Conservation (phyloP, 371 early-diverging fungal species). For the Mucor irregularis region DNA sequence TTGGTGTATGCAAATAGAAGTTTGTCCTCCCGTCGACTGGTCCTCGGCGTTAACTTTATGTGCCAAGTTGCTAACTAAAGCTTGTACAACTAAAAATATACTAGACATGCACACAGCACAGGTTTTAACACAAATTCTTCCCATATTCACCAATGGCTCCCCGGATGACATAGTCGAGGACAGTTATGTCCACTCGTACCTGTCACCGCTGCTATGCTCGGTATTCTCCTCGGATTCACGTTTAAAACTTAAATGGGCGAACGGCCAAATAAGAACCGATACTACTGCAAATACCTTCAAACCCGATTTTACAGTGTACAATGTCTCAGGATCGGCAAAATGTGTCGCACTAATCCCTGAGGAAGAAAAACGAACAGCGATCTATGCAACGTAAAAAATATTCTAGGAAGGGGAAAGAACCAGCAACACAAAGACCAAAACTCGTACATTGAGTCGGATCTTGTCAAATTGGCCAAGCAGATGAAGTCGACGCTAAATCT, state of each 20-base stretch:
- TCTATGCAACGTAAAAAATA: too few species aligned
- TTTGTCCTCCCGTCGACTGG: conserved; percentile 5
- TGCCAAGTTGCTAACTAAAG: conserved; percentile 5
- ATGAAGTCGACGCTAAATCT: not conserved
- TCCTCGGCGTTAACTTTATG: conserved; percentile 6
- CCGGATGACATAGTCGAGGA: conserved; percentile 11
- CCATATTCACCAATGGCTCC: conserved; percentile 8
- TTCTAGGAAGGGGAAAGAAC: too few species aligned
- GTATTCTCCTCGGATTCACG: conserved; percentile 6
- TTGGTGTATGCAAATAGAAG: conserved; percentile 11
- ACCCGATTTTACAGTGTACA: conserved; percentile 15
- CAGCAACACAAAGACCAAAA: conserved; percentile 4
- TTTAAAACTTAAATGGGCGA: conserved; percentile 16
- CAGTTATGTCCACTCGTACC: conserved; percentile 15
- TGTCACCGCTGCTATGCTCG: conserved; percentile 7
- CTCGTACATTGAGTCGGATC: not conserved
- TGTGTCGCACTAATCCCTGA: conserved; percentile 10
- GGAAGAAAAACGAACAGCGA: too few species aligned
- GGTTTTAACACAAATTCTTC: conserved; percentile 12
- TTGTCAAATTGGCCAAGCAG: conserved; percentile 8
- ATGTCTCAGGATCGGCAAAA: not conserved
- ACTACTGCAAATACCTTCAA: conserved; percentile 3
- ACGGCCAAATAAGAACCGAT: conserved; percentile 7
- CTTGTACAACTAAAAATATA: conserved; percentile 3
- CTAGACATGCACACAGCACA: conserved; percentile 16